Base-by-base conservation (phyloP, 2,329 filamentous ascomycete species). In the Sordariomycetes sp. region DNA sequence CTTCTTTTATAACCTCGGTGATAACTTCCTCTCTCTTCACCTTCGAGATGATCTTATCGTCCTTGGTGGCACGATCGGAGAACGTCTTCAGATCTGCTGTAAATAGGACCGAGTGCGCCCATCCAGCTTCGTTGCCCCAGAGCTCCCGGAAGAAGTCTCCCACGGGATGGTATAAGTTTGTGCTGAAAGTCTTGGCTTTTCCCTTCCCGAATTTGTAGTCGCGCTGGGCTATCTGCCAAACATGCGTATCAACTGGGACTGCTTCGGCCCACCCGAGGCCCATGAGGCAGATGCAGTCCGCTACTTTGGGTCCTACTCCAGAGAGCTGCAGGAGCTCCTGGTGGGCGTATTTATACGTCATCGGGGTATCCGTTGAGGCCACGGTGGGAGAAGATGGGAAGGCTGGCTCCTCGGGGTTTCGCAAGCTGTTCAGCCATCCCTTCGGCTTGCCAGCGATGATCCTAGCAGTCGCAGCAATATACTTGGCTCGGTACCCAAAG, bases 61-160 rank as follows among this genome's bases (percentile, higher is more conserved):
- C 62, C 10, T 59, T 55, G 13, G 59, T 57, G 17, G 76, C 72
- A 52, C 80, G 78, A 62, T 89, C 86, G 0, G 90, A 86, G 65
- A 97, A 97, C 0, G 89, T 82, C 65, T 83, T 87, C 58, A 99
- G 70, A 66, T 99, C 91, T 0, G 94, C 95, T 0, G 94, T 95
- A 66, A 99, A 99, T 13, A 99, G 76, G 10, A 99, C 94, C 2
- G 89, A 95, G 72, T 99, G 94, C 10, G 95, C 94, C 95, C 95
- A 99, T 1, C 94, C 94, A 1, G 94, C 94, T 64, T 97, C 89
- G 59, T 86, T 81, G 0, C 94, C 94, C 94, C 95, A 99, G 0
- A 97, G 77, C 42, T 78, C 77, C 57, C 94, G 81, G 65, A 99
- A 99, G 64, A 95, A 87, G 61, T 95, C 88, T 0, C 88, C 94